These are phyloP conservation scores for Kwoniella sp. DNA, from an alignment of 768 basidiomycete species.

Conservation along the genomic window DNA sequence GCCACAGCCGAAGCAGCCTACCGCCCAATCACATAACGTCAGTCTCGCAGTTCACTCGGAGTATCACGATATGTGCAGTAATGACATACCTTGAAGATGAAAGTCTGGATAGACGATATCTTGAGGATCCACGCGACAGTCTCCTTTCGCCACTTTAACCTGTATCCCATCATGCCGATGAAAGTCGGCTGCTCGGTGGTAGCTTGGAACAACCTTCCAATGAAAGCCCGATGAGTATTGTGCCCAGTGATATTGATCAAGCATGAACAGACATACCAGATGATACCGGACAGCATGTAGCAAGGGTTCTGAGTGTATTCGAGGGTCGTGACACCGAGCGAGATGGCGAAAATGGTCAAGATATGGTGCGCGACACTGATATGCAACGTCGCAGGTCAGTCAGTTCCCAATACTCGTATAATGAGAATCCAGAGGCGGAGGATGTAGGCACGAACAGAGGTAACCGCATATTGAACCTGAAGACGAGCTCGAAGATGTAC, in stretches of 20 bases:
- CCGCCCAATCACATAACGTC: background rate
- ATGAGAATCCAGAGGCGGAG: background rate
- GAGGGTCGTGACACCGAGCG: conserved; percentile 34
- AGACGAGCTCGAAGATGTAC: conserved; percentile 43
- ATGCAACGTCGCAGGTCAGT: background rate
- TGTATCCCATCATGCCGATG: conserved; percentile 38
- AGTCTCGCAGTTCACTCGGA: background rate
- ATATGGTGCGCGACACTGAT: conserved; percentile 39
- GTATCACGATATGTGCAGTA: background rate
- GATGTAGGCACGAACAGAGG: conserved; percentile 41
- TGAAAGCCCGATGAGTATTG: background rate
- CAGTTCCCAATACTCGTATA: background rate
- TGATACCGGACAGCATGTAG: conserved; percentile 31
- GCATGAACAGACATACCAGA: conserved; percentile 28
- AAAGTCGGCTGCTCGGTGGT: conserved; percentile 45
- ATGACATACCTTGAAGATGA: conserved; percentile 37
- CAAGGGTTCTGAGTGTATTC: conserved; percentile 35
- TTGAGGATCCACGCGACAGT: conserved; percentile 26
- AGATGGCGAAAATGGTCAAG: conserved; percentile 40
- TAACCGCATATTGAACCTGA: conserved; percentile 37
- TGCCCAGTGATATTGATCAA: background rate
- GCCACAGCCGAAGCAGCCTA: conserved; percentile 36
- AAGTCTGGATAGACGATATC: conserved; percentile 35
- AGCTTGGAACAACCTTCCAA: conserved; percentile 45
- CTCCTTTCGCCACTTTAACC: conserved; percentile 31